phyloP scores from a whole-genome alignment of 2,329 filamentous ascomycete genomes.

The Onygenales sp. region DNA sequence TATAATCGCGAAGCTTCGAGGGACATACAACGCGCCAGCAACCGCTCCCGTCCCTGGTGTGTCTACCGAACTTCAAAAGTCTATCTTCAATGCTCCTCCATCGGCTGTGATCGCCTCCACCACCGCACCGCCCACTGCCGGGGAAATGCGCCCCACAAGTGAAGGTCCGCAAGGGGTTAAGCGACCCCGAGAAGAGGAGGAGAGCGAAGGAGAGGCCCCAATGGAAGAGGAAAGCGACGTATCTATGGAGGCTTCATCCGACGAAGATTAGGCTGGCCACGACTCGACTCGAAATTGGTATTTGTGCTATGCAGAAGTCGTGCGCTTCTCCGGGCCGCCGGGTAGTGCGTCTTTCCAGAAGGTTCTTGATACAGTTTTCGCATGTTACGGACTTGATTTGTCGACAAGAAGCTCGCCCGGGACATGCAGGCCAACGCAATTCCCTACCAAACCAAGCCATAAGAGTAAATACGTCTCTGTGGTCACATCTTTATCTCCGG shows the following conservation, averaged over 20 bases:
- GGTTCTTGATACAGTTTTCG: conserved; percentile 9
- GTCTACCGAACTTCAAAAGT: conserved; percentile 66
- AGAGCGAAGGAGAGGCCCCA: conserved; percentile 43
- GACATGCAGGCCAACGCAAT: conserved; percentile 67
- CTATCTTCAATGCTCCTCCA: conserved; percentile 61
- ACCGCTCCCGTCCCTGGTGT: conserved; percentile 43
- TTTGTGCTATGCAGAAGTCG: neutral
- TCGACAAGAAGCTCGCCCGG: conserved; percentile 52
- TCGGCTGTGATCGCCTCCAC: conserved; percentile 30
- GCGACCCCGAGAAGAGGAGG: conserved; percentile 57
- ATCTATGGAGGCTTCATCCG: conserved; percentile 61
- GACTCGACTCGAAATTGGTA: neutral
- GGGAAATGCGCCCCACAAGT: conserved; percentile 43
- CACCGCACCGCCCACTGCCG: conserved; percentile 39
- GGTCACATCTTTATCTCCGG: conserved; percentile 28
- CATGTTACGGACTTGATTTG: conserved; percentile 9
- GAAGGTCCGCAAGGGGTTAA: conserved; percentile 53
- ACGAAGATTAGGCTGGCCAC: conserved; percentile 51
- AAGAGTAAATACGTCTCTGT: conserved; percentile 65
- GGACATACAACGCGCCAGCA: conserved; percentile 67
- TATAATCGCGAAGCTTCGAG: conserved; percentile 81
- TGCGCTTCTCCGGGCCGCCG: neutral
- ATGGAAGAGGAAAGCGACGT: conserved; percentile 62
- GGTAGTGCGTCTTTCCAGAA: neutral
- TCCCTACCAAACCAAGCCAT: conserved; percentile 83